These are phyloP conservation scores for Fraxinus xanthoxyloides DNA, from an alignment of 305 asterid species.

Conservation along the genomic window DNA sequence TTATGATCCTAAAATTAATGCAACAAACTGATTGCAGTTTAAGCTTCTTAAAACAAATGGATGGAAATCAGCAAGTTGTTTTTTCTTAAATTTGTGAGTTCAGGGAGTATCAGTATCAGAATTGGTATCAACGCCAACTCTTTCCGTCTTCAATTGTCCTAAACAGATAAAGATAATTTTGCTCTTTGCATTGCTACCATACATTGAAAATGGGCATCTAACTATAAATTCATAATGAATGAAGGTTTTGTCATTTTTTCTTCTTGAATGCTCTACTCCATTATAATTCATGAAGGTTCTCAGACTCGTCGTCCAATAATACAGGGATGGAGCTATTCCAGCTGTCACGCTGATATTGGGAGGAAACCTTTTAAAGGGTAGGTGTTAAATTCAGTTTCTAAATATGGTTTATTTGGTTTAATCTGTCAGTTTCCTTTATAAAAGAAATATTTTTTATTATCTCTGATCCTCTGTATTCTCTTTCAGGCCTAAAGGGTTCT, in stretches of 20 bases:
- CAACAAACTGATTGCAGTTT: not conserved
- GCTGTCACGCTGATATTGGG: conserved; percentile 78
- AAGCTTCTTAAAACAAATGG: not conserved
- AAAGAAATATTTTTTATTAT: not conserved
- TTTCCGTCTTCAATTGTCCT: not conserved
- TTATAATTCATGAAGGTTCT: conserved; percentile 3
- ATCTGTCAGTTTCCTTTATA: not conserved
- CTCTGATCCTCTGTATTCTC: not conserved
- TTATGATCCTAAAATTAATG: not conserved
- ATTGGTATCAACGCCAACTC: not conserved
- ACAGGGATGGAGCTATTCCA: conserved; percentile 94
- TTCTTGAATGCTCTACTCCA: not conserved
- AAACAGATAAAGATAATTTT: not conserved
- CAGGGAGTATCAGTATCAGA: not conserved
- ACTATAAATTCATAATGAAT: not conserved
- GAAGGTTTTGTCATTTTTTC: not conserved
- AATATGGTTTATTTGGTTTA: not conserved
- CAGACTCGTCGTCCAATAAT: conserved; percentile 5
- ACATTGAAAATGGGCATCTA: not conserved
- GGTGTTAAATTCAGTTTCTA: conserved; percentile 2
- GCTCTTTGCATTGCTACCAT: not conserved
- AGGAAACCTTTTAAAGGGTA: conserved; percentile 83
- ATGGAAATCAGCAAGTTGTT: not conserved
- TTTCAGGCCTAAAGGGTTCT: conserved; percentile 63
- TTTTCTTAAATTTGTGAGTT: not conserved